These are phyloP conservation scores for Debaryomyces sp. DNA, from an alignment of 1,139 yeast genomes.

Conservation along the genomic window DNA sequence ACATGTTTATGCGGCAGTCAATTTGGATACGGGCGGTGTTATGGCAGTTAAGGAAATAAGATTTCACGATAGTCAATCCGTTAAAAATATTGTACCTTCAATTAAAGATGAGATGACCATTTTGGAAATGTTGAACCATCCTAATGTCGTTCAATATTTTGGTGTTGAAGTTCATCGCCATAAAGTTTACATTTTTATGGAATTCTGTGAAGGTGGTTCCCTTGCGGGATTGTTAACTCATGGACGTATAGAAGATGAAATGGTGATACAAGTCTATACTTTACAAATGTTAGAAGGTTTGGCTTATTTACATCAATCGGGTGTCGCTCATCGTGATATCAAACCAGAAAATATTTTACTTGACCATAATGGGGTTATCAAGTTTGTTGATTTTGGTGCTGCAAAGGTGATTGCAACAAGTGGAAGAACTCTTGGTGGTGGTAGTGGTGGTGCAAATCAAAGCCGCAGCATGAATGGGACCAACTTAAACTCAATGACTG, in stretches of 20 bases:
- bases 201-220: conserved; percentile 96
- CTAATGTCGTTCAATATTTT: conserved; percentile 92
- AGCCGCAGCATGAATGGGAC: conserved; percentile 16
- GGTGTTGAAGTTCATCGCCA: conserved; percentile 98
- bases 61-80: conserved; percentile 85
- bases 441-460: conserved; percentile 10
- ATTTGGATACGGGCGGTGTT: conserved; percentile 92
- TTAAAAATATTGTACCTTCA: conserved; percentile 82
- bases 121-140: conserved; percentile 90
- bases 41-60: conserved; percentile 97
- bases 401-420: conserved; percentile 89
- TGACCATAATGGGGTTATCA: conserved; percentile 91
- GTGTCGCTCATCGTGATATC: conserved; percentile 96
- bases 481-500: conserved; percentile 66
- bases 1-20: conserved; percentile 87
- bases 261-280: conserved; percentile 88
- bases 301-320: conserved; percentile 91
- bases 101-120: conserved; percentile 97
- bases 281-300: conserved; percentile 94
- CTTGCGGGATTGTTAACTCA: conserved; percentile 76
- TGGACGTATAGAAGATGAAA: conserved; percentile 94
- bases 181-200: conserved; percentile 95
- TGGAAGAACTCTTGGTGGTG: conserved; percentile 40
- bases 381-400: conserved; percentile 96
- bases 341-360: conserved; percentile 92